Evolutionary conservation across 2,329 filamentous ascomycete species (phyloP).

Genomic region (Cercospora citrullina): DNA sequence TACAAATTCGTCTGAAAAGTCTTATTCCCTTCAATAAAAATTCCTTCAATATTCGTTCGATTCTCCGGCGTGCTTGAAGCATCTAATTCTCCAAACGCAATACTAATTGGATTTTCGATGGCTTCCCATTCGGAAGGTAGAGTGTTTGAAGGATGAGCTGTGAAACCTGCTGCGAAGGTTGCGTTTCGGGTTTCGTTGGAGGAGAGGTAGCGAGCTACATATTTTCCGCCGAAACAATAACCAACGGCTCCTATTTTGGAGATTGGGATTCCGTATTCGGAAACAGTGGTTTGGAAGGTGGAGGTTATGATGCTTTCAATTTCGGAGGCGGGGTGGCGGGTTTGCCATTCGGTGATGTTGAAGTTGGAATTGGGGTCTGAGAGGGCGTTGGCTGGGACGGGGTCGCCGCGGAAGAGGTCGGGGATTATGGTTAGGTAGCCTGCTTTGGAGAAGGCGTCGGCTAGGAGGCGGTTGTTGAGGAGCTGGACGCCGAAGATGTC

Average conservation of each 20-base stretch:
- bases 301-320: constrained; percentile 53
- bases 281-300: constrained; percentile 49
- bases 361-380: constrained; percentile 38
- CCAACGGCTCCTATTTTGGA: constrained; percentile 65
- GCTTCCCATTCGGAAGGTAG: constrained; percentile 64
- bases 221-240: constrained; percentile 78
- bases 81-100: constrained; percentile 46
- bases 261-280: constrained; percentile 44
- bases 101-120: constrained; percentile 67
- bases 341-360: constrained; percentile 47
- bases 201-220: constrained; percentile 62
- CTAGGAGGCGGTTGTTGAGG: constrained; percentile 39
- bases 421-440: constrained; percentile 39
- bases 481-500: constrained; percentile 40
- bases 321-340: constrained; percentile 45
- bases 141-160: constrained; percentile 71
- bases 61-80: constrained; percentile 26
- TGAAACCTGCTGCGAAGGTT: constrained; percentile 62
- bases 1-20: constrained; percentile 40
- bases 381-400: constrained; percentile 32
- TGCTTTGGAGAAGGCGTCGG: constrained; percentile 38
- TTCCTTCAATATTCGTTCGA: constrained; percentile 31
- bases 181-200: constrained; percentile 44
- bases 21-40: constrained; percentile 34
- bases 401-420: constrained; percentile 40